These are phyloP conservation scores for Testicularia cyperi DNA, from an alignment of 1,284 basidiomycete genomes.

Conservation along the genomic window DNA sequence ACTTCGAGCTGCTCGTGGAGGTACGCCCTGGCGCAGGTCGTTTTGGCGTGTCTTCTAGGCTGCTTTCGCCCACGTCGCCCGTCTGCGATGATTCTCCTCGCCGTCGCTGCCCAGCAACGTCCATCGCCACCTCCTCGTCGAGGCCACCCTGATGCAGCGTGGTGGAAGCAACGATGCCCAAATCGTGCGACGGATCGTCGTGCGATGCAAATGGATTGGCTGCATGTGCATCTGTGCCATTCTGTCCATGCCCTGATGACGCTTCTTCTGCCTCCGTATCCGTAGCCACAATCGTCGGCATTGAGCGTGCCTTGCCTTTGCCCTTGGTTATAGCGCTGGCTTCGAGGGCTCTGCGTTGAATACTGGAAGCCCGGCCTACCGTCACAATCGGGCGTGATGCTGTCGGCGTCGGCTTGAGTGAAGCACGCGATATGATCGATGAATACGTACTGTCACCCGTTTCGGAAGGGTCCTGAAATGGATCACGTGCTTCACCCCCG, in stretches of 20 bases:
- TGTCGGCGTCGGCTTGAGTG: constrained; percentile 29
- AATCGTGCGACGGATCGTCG: constrained; percentile 5
- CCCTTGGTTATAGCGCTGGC: constrained; percentile 10
- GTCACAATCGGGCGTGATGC: constrained; percentile 39
- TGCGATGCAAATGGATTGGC: constrained; percentile 21
- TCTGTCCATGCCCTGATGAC: background rate
- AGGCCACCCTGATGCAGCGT: constrained; percentile 35
- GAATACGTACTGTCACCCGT: background rate
- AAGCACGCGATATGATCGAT: constrained; percentile 2
- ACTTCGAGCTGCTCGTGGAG: constrained; percentile 38
- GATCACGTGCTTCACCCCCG: constrained; percentile 13
- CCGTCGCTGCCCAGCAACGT: constrained; percentile 9
- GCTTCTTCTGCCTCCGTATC: constrained; percentile 29
- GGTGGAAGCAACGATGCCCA: constrained; percentile 5
- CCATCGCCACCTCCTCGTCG: constrained; percentile 31
- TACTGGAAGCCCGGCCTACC: constrained; percentile 40
- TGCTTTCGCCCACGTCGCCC: constrained; percentile 22
- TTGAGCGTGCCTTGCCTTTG: constrained; percentile 22
- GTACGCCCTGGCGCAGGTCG: constrained; percentile 10
- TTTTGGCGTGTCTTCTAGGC: constrained; percentile 3
- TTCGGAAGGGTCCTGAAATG: constrained; percentile 25
- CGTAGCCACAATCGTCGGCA: constrained; percentile 42
- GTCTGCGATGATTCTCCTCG: constrained; percentile 1
- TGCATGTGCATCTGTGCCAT: background rate
- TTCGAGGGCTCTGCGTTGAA: constrained; percentile 29